Evolutionary conservation across 306 rosid genomes (phyloP).

Genomic region (Sechiopsis laciniata): DNA sequence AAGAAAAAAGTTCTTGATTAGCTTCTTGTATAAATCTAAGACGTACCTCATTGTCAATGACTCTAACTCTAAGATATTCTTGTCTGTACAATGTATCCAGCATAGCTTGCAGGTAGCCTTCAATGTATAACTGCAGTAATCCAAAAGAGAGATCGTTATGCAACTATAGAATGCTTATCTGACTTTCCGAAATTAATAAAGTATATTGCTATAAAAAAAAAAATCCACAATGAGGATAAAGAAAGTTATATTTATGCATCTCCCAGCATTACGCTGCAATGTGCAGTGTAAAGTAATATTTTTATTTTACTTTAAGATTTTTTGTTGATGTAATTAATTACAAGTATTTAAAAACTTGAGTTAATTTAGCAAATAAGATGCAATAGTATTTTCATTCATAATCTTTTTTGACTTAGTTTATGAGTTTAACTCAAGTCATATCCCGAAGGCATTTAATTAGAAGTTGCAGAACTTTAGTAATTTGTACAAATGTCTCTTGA

Average conservation of each 20-base stretch:
- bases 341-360: too few relatives aligned
- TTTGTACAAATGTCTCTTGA: neutral
- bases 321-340: neutral
- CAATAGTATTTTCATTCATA: neutral
- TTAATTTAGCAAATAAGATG: too few relatives aligned
- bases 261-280: neutral
- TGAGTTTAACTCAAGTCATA: too few relatives aligned
- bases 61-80: constrained; percentile 88
- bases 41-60: constrained; percentile 71
- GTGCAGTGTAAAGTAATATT: neutral
- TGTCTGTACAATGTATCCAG: constrained; percentile 81
- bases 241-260: neutral
- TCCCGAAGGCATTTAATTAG: too few relatives aligned
- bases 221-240: neutral
- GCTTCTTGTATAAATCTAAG: constrained; percentile 18
- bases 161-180: neutral
- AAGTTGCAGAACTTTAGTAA: neutral
- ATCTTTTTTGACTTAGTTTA: too few relatives aligned
- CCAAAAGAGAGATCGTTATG: constrained; percentile 21
- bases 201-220: neutral
- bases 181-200: neutral
- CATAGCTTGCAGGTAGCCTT: constrained; percentile 99
- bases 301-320: neutral
- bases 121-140: constrained; percentile 74
- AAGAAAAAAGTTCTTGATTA: constrained; percentile 12